These are phyloP conservation scores for Trichoderma asperellum DNA, from an alignment of 2,329 filamentous ascomycete genomes.

Conservation along the genomic window DNA sequence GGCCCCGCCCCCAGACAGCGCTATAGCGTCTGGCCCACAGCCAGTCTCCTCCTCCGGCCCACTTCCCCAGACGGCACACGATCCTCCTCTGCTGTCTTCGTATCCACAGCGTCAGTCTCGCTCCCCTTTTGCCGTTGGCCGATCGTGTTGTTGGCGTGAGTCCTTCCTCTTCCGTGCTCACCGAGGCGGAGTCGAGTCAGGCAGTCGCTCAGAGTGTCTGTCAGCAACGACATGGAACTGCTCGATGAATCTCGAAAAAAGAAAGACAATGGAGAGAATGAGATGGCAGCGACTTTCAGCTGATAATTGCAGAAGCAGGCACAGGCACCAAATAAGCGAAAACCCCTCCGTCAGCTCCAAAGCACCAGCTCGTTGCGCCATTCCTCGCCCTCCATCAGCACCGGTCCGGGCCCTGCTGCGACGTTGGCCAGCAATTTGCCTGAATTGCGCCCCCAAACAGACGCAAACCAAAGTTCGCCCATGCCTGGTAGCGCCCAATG, in stretches of 20 bases:
- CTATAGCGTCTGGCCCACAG: constrained; percentile 17
- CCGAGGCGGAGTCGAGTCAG: constrained; percentile 11
- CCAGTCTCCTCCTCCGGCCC: constrained; percentile 13
- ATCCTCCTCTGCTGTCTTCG: constrained; percentile 10
- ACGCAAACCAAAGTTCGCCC: too few species aligned
- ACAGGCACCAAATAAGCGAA: neutral
- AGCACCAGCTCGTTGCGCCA: neutral
- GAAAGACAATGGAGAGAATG: neutral
- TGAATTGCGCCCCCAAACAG: neutral
- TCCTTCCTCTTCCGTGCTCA: constrained; percentile 3
- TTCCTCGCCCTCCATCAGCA: constrained; percentile 3
- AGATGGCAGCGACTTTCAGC: neutral
- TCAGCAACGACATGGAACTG: neutral
- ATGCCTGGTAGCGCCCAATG: neutral
- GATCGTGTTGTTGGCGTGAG: neutral
- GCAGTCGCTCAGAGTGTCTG: neutral
- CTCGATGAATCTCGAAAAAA: neutral
- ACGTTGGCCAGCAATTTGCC: constrained; percentile 11
- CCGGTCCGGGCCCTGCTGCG: neutral
- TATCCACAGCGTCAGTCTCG: constrained; percentile 15
- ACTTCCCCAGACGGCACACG: constrained; percentile 31
- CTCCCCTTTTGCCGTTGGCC: neutral
- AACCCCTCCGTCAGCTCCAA: neutral
- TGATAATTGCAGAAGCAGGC: neutral
- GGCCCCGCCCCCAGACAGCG: constrained; percentile 29